phyloP scores from a whole-genome alignment of 2,329 filamentous ascomycete species.

The Clonostachys rosea region DNA sequence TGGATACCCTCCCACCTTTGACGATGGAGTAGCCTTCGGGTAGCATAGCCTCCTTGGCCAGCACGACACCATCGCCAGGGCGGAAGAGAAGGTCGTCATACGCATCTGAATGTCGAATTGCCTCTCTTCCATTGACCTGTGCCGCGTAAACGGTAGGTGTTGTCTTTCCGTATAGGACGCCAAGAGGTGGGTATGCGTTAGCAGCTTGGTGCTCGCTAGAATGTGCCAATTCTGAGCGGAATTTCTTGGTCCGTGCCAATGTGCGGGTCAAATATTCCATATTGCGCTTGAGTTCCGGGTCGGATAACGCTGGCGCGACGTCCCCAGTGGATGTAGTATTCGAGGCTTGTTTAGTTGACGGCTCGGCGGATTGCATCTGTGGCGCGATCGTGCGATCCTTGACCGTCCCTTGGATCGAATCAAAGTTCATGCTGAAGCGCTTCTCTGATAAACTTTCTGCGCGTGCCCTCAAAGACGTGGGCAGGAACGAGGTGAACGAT shows the following conservation, averaged over 20 bases:
- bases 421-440: background rate
- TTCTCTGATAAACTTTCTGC: constrained; percentile 36
- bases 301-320: constrained; percentile 9
- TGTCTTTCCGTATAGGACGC: constrained; percentile 81
- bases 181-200: constrained; percentile 79
- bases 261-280: constrained; percentile 69
- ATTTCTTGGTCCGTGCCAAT: constrained; percentile 64
- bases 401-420: background rate
- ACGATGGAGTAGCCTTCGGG: constrained; percentile 74
- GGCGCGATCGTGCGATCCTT: constrained; percentile 29
- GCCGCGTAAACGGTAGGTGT: constrained; percentile 83
- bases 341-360: background rate
- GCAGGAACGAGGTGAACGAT: constrained; percentile 31
- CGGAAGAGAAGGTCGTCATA: constrained; percentile 88
- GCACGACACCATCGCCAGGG: constrained; percentile 82
- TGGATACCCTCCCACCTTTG: constrained; percentile 69
- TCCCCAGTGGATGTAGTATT: background rate
- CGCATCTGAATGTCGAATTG: constrained; percentile 69
- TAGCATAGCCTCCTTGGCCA: constrained; percentile 81
- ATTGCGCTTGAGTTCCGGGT: constrained; percentile 23
- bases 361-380: constrained; percentile 11
- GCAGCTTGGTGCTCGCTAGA: constrained; percentile 48
- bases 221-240: constrained; percentile 71
- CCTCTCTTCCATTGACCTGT: constrained; percentile 66
- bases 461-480: constrained; percentile 36